These are phyloP conservation scores for Boletus rubescentipes DNA, from an alignment of 768 basidiomycete genomes.

Conservation along the genomic window DNA sequence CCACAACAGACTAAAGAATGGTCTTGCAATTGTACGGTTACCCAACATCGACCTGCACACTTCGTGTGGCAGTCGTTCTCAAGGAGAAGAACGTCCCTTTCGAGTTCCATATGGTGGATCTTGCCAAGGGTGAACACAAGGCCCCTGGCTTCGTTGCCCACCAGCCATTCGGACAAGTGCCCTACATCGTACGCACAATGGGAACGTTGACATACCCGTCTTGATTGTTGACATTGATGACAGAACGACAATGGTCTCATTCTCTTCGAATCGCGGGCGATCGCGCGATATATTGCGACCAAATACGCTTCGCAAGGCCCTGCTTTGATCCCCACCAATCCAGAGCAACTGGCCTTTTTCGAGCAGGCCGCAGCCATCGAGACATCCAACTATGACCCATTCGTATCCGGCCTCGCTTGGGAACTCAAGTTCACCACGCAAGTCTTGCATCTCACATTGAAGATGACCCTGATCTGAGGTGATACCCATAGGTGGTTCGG, in stretches of 20 bases:
- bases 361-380: conserved; percentile 56
- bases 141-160: conserved; percentile 41
- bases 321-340: conserved; percentile 37
- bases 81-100: conserved; percentile 58
- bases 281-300: conserved; percentile 39
- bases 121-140: conserved; percentile 47
- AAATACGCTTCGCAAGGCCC: conserved; percentile 40
- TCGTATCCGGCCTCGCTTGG: conserved; percentile 37
- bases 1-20: conserved; percentile 6
- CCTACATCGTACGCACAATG: conserved; percentile 25
- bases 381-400: conserved; percentile 48
- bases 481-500: conserved; percentile 16
- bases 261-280: conserved; percentile 44
- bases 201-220: too few species aligned
- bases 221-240: background rate
- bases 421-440: conserved; percentile 52
- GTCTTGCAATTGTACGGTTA: conserved; percentile 21
- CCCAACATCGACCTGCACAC: conserved; percentile 44
- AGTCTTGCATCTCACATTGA: conserved; percentile 5
- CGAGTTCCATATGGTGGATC: conserved; percentile 43
- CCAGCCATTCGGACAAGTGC: conserved; percentile 58
- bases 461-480: background rate
- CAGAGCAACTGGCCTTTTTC: conserved; percentile 41
- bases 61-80: conserved; percentile 48
- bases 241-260: conserved; percentile 41